Percentiles rank a stretch among this genome's conserved stretches.
These are phyloP conservation scores for Periconia sp. DNA, from an alignment of 2,329 filamentous ascomycete genomes.

Conservation along the genomic window DNA sequence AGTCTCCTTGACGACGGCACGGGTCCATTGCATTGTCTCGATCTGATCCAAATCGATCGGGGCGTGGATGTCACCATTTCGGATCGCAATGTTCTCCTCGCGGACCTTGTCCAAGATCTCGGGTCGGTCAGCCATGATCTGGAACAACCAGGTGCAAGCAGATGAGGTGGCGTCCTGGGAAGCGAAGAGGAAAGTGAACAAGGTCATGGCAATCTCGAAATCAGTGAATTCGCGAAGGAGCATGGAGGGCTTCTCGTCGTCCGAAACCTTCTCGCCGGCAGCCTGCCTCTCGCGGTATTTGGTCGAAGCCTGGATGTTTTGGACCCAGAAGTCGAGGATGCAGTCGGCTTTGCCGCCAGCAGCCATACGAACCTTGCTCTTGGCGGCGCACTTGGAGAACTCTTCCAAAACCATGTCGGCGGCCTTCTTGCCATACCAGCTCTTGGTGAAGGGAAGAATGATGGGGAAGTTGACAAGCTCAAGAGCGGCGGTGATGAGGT, in stretches of 20 bases:
- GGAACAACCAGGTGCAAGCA: conserved; percentile 92
- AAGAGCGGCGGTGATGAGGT: conserved; percentile 90
- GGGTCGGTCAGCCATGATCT: conserved; percentile 90
- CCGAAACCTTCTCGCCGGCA: conserved; percentile 61
- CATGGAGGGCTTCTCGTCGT: conserved; percentile 77
- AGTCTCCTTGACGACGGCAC: conserved; percentile 73
- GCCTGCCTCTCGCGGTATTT: conserved; percentile 77
- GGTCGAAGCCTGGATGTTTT: conserved; percentile 78
- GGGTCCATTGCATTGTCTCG: conserved; percentile 86
- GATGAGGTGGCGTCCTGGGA: conserved; percentile 96
- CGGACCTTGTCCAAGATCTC: conserved; percentile 87
- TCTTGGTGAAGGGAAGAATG: conserved; percentile 91
- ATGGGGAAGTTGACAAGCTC: conserved; percentile 89
- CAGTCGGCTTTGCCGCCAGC: conserved; percentile 84
- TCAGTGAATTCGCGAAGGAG: conserved; percentile 85
- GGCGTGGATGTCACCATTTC: conserved; percentile 72
- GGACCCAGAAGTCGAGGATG: conserved; percentile 93
- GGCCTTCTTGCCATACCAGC: conserved; percentile 96
- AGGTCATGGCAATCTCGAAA: conserved; percentile 86
- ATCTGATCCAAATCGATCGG: conserved; percentile 80
- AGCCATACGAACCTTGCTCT: conserved; percentile 89
- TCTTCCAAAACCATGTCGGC: conserved; percentile 88
- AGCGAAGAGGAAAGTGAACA: conserved; percentile 96
- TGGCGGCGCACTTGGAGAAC: conserved; percentile 88
- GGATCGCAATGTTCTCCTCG: conserved; percentile 80